These are phyloP conservation scores for Epichloe brachyelytri DNA, from an alignment of 2,329 filamentous ascomycete species.

Conservation along the genomic window DNA sequence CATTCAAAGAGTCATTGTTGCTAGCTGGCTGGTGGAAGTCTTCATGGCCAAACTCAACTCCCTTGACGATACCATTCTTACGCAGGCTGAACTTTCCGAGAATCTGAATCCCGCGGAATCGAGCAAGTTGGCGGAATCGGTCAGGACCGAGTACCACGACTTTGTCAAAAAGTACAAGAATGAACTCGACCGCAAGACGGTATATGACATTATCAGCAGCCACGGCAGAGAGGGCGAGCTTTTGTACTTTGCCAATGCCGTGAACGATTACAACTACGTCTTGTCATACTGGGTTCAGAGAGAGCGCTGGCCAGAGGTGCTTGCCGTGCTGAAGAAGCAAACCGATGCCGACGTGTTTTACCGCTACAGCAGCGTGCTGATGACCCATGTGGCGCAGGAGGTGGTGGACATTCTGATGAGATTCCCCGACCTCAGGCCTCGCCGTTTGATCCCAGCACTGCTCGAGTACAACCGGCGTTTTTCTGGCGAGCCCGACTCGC, in stretches of 20 bases:
- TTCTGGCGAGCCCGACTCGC: constrained; percentile 45
- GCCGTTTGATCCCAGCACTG: constrained; percentile 82
- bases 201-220: constrained; percentile 90
- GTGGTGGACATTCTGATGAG: constrained; percentile 94
- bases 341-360: constrained; percentile 90
- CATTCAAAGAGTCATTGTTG: constrained; percentile 94
- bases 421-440: constrained; percentile 70
- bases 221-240: constrained; percentile 91
- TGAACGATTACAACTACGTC: constrained; percentile 90
- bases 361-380: constrained; percentile 91
- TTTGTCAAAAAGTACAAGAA: constrained; percentile 76
- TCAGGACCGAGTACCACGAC: constrained; percentile 72
- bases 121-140: constrained; percentile 54
- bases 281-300: constrained; percentile 95
- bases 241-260: constrained; percentile 74
- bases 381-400: constrained; percentile 74
- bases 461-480: constrained; percentile 83
- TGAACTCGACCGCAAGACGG: constrained; percentile 81
- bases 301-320: constrained; percentile 78
- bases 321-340: constrained; percentile 84
- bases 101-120: constrained; percentile 58
- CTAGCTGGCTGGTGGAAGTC: constrained; percentile 87
- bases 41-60: constrained; percentile 97
- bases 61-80: constrained; percentile 86
- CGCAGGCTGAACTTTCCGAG: constrained; percentile 69